phyloP scores from a whole-genome alignment of 148 eudicot species.

The Nepenthes mirabilis region DNA sequence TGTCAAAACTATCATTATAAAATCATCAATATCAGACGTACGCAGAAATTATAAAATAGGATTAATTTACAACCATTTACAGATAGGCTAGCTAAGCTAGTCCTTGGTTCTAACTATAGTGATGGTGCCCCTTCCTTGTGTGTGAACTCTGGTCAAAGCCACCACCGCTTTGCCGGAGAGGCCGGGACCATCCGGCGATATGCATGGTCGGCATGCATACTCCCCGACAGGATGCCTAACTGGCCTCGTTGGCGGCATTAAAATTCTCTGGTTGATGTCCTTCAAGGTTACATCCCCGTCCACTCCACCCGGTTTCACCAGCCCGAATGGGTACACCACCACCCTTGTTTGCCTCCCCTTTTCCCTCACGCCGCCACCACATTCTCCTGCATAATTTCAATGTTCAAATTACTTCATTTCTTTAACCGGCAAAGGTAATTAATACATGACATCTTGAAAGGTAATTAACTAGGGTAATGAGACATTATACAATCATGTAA shows the following conservation, averaged over 20 bases:
- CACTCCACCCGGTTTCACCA: constrained; percentile 49
- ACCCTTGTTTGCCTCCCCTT: constrained; percentile 10
- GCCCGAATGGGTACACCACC: constrained; percentile 44
- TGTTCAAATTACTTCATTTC: too few relatives aligned
- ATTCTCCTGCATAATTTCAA: not conserved
- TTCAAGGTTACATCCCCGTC: constrained; percentile 44
- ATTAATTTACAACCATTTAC: too few relatives aligned
- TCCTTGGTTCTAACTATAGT: constrained; percentile 47
- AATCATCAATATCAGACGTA: too few relatives aligned
- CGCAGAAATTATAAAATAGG: too few relatives aligned
- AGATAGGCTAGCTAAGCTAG: too few relatives aligned
- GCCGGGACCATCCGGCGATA: constrained; percentile 33
- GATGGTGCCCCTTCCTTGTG: constrained; percentile 48
- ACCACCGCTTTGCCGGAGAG: constrained; percentile 56
- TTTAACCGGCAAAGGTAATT: not conserved
- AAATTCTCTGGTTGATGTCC: constrained; percentile 41
- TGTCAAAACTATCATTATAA: too few relatives aligned
- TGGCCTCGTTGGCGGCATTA: constrained; percentile 52
- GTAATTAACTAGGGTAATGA: not conserved
- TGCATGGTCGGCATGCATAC: constrained; percentile 39
- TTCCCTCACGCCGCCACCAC: constrained; percentile 7
- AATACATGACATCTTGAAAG: too few relatives aligned
- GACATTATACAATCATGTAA: too few relatives aligned
- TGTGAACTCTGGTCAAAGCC: constrained; percentile 44
- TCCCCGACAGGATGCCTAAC: constrained; percentile 64